Conservation (phyloP, 768 basidiomycete genomes). For the Strobilomyces dryophilus region DNA sequence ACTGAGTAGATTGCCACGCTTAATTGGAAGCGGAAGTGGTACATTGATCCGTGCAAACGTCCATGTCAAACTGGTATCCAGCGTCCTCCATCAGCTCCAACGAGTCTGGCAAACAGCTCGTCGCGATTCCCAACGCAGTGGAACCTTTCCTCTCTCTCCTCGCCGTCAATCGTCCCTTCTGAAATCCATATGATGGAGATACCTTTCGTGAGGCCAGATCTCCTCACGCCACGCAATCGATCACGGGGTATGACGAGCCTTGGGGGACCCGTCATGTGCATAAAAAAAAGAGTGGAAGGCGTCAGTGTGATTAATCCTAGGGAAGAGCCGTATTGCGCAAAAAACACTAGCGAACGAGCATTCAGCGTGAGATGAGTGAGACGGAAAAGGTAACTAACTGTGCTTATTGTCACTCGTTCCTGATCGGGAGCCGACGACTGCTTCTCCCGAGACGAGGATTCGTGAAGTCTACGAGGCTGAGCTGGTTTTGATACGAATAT, state of each 20-base stretch:
- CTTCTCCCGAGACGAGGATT: constrained; percentile 1
- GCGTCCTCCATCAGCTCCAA: constrained; percentile 45
- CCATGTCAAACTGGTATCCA: constrained; percentile 45
- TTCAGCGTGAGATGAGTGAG: background rate
- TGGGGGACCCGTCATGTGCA: constrained; percentile 45
- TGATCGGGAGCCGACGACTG: background rate
- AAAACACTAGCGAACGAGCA: constrained; percentile 42
- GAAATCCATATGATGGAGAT: constrained; percentile 44
- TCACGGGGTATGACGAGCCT: constrained; percentile 44
- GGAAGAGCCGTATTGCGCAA: constrained; percentile 50
- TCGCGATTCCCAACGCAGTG: constrained; percentile 58
- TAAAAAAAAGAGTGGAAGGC: constrained; percentile 46
- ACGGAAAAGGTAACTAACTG: constrained; percentile 27
- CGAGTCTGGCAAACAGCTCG: constrained; percentile 61
- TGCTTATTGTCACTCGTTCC: constrained; percentile 23
- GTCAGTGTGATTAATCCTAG: constrained; percentile 63
- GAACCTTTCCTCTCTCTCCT: constrained; percentile 50
- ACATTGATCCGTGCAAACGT: constrained; percentile 5
- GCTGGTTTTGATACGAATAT: constrained; percentile 7
- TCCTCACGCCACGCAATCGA: constrained; percentile 54
- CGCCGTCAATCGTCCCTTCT: constrained; percentile 21
- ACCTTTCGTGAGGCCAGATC: constrained; percentile 50
- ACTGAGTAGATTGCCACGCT: background rate
- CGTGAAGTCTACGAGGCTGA: constrained; percentile 9
- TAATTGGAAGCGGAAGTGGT: constrained; percentile 11